Evolutionary conservation across 176 grass and related monocot species (phyloP).

Genomic region (Avena eriantha): DNA sequence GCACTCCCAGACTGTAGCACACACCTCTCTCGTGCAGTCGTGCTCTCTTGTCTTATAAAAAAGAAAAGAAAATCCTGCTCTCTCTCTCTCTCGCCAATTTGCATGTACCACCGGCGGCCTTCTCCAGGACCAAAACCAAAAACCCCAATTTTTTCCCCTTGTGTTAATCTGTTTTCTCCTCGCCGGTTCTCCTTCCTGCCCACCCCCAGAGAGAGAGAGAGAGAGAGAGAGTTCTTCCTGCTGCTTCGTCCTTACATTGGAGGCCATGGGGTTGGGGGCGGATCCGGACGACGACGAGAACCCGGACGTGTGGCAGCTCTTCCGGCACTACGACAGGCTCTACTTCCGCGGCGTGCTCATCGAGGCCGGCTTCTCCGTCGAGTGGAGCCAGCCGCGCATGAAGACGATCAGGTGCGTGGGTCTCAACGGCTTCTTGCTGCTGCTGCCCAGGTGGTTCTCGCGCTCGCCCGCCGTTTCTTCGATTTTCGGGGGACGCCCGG

Average conservation of each 20-base stretch:
- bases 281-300: conserved; percentile 35
- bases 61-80: neutral
- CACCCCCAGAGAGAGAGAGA: neutral
- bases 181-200: neutral
- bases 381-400: conserved; percentile 43
- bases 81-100: neutral
- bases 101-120: conserved; percentile 7
- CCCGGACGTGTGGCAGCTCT: conserved; percentile 58
- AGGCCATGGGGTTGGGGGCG: conserved; percentile 25
- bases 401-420: neutral
- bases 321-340: conserved; percentile 59
- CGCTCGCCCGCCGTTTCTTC: neutral
- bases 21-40: too few relatives aligned
- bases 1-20: neutral
- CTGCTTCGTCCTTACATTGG: neutral
- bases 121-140: too few relatives aligned
- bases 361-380: conserved; percentile 50
- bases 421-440: neutral
- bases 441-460: neutral
- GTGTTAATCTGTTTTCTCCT: neutral
- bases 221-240: neutral
- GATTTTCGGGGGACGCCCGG: neutral
- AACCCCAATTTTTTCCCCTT: neutral
- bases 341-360: conserved; percentile 69
- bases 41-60: too few relatives aligned